A percentile compares a stretch with the other conserved stretches of the same genome.
Conservation (phyloP, 192 early-diverging fungal species). For the Linnemannia hyalina region DNA sequence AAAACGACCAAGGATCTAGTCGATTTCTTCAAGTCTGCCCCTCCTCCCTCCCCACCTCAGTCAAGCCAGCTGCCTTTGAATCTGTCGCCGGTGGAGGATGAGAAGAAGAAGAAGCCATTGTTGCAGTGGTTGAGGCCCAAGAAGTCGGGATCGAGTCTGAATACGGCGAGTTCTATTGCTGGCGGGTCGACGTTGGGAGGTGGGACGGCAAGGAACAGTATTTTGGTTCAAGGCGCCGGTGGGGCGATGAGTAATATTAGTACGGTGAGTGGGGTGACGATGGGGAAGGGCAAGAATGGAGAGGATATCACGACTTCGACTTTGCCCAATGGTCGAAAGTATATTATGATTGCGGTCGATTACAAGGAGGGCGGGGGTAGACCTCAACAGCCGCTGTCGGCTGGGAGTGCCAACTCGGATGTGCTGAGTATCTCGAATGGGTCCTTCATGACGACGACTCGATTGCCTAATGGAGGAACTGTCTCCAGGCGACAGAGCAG, state of each 20-base stretch:
- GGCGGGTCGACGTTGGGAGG: background rate
- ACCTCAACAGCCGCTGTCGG: background rate
- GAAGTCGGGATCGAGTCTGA: conserved; percentile 22
- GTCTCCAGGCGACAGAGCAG: conserved; percentile 26
- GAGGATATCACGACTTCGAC: conserved; percentile 23
- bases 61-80: background rate
- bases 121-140: conserved; percentile 31
- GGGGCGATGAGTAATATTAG: conserved; percentile 26
- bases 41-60: conserved; percentile 14
- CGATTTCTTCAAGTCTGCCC: conserved; percentile 43
- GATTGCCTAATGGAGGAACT: background rate
- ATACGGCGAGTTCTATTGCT: background rate
- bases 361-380: conserved; percentile 23
- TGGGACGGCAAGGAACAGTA: background rate
- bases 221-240: background rate
- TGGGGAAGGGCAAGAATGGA: conserved; percentile 12
- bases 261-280: conserved; percentile 4
- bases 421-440: background rate
- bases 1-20: conserved; percentile 38
- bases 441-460: background rate
- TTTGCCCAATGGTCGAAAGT: conserved; percentile 39
- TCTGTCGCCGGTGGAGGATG: conserved; percentile 14
- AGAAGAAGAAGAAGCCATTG: conserved; percentile 38
- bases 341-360: conserved; percentile 52
- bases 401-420: background rate